Evolutionary conservation across 2,329 filamentous ascomycete species (phyloP).

Genomic region (Trichoderma hamatum): DNA sequence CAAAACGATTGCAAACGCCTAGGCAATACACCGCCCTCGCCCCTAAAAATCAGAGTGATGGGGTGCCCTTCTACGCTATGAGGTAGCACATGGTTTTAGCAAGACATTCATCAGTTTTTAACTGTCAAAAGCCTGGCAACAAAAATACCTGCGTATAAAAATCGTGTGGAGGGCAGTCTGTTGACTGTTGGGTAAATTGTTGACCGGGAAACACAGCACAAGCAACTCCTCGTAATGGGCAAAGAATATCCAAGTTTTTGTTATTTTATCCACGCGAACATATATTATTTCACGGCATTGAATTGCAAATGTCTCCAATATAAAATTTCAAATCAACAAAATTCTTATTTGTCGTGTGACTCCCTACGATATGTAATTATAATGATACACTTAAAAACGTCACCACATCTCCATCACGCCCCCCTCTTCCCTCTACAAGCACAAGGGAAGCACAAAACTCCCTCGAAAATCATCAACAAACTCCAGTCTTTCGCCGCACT

Average conservation of each 20-base stretch:
- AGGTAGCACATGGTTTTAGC: neutral
- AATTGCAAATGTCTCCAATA: neutral
- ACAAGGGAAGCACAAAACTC: neutral
- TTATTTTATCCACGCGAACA: too few species aligned
- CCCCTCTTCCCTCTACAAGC: neutral
- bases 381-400: constrained; percentile 12
- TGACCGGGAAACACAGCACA: neutral
- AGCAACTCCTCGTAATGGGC: neutral
- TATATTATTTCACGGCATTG: too few species aligned
- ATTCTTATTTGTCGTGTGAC: constrained; percentile 5
- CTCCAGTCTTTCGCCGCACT: neutral
- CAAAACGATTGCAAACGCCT: neutral
- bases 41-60: neutral
- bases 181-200: neutral
- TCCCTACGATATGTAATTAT: constrained; percentile 16
- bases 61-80: neutral
- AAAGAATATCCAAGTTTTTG: neutral
- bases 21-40: neutral
- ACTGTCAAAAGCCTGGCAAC: neutral
- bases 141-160: neutral
- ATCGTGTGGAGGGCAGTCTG: neutral
- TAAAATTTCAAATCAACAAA: neutral
- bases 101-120: neutral
- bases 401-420: neutral
- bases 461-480: neutral